These are phyloP conservation scores for Thielaviopsis ethacetica DNA, from an alignment of 2,329 filamentous ascomycete genomes.

Conservation along the genomic window DNA sequence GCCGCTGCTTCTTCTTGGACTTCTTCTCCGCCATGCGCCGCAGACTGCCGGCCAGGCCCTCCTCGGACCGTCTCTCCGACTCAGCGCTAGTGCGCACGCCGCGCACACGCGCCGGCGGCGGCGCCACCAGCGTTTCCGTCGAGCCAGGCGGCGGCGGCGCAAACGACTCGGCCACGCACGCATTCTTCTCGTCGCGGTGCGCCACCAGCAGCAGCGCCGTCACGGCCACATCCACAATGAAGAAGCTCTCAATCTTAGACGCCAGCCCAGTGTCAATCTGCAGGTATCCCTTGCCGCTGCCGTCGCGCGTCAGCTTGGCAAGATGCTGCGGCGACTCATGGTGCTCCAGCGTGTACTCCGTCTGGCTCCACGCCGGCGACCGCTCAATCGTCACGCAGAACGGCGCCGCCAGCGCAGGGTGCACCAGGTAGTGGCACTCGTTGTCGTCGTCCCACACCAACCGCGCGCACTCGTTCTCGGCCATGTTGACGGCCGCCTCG, in stretches of 20 bases:
- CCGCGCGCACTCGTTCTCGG: slow-evolving; percentile 51
- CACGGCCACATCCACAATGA: slow-evolving; percentile 45
- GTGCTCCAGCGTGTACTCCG: slow-evolving; percentile 50
- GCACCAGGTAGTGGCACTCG: slow-evolving; percentile 42
- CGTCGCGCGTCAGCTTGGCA: slow-evolving; percentile 43
- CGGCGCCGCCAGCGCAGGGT: slow-evolving; percentile 45
- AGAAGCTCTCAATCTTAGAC: slow-evolving; percentile 41
- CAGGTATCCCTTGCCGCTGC: slow-evolving; percentile 40
- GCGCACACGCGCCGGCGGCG: slow-evolving; percentile 27
- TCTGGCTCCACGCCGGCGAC: slow-evolving; percentile 40
- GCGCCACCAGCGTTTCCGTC: slow-evolving; percentile 25
- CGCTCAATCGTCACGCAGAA: slow-evolving; percentile 45
- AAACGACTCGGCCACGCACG: slow-evolving; percentile 26
- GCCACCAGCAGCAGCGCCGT: slow-evolving; percentile 44
- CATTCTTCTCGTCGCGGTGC: slow-evolving; percentile 35
- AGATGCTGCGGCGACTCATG: slow-evolving; percentile 44
- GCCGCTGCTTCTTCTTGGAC: slow-evolving; percentile 17
- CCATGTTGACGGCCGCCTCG: slow-evolving; percentile 40
- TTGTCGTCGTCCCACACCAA: slow-evolving; percentile 56
- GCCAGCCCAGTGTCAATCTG: slow-evolving; percentile 47
- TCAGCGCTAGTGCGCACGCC: slow-evolving; percentile 4
- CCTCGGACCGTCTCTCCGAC: not conserved
- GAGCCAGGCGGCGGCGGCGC: not conserved
- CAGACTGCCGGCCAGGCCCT: slow-evolving; percentile 11
- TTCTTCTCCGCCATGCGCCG: slow-evolving; percentile 13